A percentile compares a stretch with the other conserved stretches of the same genome.
phyloP scores from a whole-genome alignment of 176 grass and related monocot species.

The Triticum urartu region DNA sequence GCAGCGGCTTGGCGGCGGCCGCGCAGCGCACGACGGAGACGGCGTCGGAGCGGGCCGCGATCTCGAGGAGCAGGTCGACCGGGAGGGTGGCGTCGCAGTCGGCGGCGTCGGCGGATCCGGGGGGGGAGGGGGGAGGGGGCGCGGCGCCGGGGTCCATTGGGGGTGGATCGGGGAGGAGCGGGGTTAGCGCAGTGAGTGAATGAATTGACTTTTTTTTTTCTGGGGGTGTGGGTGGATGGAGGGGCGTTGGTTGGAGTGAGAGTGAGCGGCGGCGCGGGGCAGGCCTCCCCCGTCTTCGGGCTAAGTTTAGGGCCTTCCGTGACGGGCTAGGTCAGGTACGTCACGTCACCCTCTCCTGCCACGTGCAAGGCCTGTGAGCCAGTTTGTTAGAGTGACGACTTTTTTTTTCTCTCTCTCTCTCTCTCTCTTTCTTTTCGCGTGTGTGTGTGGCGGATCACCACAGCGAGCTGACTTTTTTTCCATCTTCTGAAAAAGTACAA shows the following conservation, averaged over 20 bases:
- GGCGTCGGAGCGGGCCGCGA: neutral
- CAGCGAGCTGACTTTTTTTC: no score
- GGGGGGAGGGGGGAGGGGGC: neutral
- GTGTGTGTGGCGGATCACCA: no score
- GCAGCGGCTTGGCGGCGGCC: constrained; percentile 8
- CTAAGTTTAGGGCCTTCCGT: neutral
- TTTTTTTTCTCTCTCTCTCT: no score
- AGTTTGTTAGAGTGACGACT: no score
- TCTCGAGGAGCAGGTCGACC: constrained; percentile 9
- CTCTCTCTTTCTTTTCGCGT: no score
- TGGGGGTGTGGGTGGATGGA: neutral
- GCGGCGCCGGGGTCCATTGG: neutral
- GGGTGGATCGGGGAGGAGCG: neutral
- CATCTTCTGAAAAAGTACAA: no score
- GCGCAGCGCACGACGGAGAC: constrained; percentile 4
- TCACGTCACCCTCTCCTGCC: no score
- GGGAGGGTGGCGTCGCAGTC: neutral
- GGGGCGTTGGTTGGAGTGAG: neutral
- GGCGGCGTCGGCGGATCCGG: neutral
- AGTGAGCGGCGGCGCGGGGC: neutral
- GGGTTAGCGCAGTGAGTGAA: neutral
- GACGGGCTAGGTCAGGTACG: no score
- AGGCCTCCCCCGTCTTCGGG: neutral
- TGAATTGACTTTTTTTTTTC: neutral
- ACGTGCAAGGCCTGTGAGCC: no score